A percentile compares a stretch with the other conserved stretches of the same genome.
Evolutionary conservation across 2,329 filamentous ascomycete genomes (phyloP).

Genomic region (Diaporthe amygdali): DNA sequence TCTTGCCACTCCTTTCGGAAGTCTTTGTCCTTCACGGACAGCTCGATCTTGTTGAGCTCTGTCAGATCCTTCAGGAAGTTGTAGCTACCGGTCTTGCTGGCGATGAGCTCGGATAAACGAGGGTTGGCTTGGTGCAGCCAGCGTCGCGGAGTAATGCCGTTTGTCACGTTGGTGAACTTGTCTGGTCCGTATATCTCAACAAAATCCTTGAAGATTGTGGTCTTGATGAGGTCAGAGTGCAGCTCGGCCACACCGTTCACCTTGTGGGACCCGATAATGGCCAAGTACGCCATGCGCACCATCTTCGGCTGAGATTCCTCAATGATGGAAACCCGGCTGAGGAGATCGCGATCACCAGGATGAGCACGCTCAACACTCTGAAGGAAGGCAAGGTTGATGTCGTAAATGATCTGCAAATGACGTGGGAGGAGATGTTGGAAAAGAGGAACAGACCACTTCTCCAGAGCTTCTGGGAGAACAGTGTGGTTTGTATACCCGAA

Average conservation of each 20-base stretch:
- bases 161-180: slow-evolving; percentile 99
- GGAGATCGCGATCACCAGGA: slow-evolving; percentile 86
- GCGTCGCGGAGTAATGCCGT: slow-evolving; percentile 92
- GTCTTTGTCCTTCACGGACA: slow-evolving; percentile 80
- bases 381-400: slow-evolving; percentile 95
- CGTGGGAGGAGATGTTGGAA: slow-evolving; percentile 92
- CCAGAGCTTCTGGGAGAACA: slow-evolving; percentile 91
- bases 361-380: slow-evolving; percentile 90
- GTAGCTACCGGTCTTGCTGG: slow-evolving; percentile 82
- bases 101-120: slow-evolving; percentile 87
- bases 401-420: slow-evolving; percentile 96
- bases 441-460: slow-evolving; percentile 97
- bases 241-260: slow-evolving; percentile 98
- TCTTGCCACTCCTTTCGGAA: slow-evolving; percentile 96
- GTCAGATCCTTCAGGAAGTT: slow-evolving; percentile 92
- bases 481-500: slow-evolving; percentile 99
- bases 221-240: slow-evolving; percentile 97
- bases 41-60: slow-evolving; percentile 82
- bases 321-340: slow-evolving; percentile 91
- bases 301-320: slow-evolving; percentile 97
- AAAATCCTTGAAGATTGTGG: slow-evolving; percentile 99
- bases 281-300: slow-evolving; percentile 95
- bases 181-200: slow-evolving; percentile 93
- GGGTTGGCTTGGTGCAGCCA: slow-evolving; percentile 99
- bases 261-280: slow-evolving; percentile 97